phyloP scores from a whole-genome alignment of 176 grass and related monocot genomes.

The Aegilops umbellulata region DNA sequence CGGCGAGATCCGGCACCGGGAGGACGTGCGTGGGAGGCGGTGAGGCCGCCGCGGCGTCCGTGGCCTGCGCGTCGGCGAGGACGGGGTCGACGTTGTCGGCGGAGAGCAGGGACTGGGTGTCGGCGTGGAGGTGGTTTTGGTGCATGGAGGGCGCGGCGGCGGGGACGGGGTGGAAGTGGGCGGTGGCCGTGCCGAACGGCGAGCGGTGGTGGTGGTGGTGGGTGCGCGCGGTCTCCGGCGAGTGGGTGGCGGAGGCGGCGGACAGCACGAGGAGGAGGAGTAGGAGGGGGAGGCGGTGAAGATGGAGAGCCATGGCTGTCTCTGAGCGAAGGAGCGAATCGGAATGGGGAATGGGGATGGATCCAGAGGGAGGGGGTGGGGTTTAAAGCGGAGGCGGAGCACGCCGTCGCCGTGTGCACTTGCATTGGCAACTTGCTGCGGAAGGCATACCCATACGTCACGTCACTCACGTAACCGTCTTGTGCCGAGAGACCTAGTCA shows the following conservation, averaged over 20 bases:
- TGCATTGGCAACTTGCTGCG: neutral
- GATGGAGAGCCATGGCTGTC: constrained; percentile 27
- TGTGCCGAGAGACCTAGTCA: too few species aligned
- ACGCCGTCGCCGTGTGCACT: neutral
- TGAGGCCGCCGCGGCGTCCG: too few species aligned
- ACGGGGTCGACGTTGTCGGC: neutral
- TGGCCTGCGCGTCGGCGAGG: neutral
- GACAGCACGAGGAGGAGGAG: constrained; percentile 22
- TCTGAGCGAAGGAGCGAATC: too few species aligned
- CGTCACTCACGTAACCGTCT: too few species aligned
- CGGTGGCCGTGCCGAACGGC: neutral
- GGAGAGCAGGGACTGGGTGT: constrained; percentile 21
- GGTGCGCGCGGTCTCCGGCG: neutral
- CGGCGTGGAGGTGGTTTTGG: constrained; percentile 25
- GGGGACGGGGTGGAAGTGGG: constrained; percentile 14
- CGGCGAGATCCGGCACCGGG: too few species aligned
- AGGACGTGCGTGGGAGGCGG: too few species aligned
- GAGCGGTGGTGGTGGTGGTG: constrained; percentile 9
- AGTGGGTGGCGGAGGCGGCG: neutral
- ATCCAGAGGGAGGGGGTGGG: neutral
- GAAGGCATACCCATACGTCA: neutral
- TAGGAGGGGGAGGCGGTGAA: neutral
- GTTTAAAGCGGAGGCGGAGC: neutral
- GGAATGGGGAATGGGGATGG: neutral
- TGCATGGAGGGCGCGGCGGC: constrained; percentile 31